Evolutionary conservation across 163 green algal genomes (phyloP).

Genomic region (Coccomyxa subellipsoidea): DNA sequence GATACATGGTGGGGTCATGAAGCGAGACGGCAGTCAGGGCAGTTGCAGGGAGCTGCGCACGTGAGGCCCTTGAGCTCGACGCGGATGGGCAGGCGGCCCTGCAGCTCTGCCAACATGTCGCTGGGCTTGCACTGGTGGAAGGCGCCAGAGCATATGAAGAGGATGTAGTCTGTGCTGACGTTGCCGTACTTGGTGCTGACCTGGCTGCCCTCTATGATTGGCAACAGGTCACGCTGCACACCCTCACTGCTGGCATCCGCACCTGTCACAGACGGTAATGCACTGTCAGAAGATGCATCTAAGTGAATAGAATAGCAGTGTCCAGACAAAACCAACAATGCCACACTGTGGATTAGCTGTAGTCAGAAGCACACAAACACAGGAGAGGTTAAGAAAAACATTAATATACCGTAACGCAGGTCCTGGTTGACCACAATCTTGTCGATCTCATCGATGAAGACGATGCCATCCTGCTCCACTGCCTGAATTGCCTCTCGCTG

Average conservation of each 20-base stretch:
- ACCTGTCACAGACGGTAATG: slow-evolving; percentile 13
- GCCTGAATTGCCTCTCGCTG: slow-evolving; percentile 77
- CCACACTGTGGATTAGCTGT: no score
- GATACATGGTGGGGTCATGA: no score
- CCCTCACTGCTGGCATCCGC: slow-evolving; percentile 83
- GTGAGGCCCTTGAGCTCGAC: slow-evolving; percentile 88
- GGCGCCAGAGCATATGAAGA: slow-evolving; percentile 93
- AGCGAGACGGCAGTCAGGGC: background rate
- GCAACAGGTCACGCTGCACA: slow-evolving; percentile 95
- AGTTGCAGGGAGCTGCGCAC: slow-evolving; percentile 15
- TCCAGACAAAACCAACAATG: no score
- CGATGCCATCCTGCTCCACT: slow-evolving; percentile 92
- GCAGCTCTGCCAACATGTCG: slow-evolving; percentile 97
- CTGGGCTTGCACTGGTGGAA: slow-evolving; percentile 76
- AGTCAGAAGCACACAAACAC: no score
- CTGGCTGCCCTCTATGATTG: slow-evolving; percentile 89
- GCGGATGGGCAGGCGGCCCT: slow-evolving; percentile 87
- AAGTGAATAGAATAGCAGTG: background rate
- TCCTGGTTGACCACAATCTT: slow-evolving; percentile 88
- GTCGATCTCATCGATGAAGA: slow-evolving; percentile 99
- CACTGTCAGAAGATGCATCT: background rate
- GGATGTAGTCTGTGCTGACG: slow-evolving; percentile 92
- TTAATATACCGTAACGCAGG: slow-evolving; percentile 43
- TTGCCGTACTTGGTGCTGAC: slow-evolving; percentile 93
- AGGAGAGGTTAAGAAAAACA: no score